Evolutionary conservation across 306 rosid species (phyloP), one percentile per base, ranked within the genome.

Genomic region (Senna tora): DNA sequence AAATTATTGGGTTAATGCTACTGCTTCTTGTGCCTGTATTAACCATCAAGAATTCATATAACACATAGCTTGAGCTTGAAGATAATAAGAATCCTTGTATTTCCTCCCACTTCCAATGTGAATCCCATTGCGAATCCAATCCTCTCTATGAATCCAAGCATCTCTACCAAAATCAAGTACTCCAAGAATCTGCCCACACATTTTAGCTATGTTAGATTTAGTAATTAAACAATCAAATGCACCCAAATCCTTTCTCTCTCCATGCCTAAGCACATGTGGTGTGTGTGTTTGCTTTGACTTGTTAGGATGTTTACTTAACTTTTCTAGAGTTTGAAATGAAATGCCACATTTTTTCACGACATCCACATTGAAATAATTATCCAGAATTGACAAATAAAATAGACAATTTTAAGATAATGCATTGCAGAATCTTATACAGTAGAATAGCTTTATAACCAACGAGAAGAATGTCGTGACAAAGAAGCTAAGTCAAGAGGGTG

Each of bases 11-110:
- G 41, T 59, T 10, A 33, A 46, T 16, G 54, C 32, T 33, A 5
- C 9, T 28, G 2, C 14, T 28, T 65, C 28, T 19, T 59, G 59
- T 32, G 1, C 6, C 33, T 25, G 4, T 25, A 7, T 17, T 30
- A 21, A 14, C 67, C 65, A 45, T 77, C 73, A 94, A 73, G 95
- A 83, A 62, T 94, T 94, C 67, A 94, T 84, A 74, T 87, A 94
- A 57, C 96, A 94, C 97, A 94, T 94, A 12, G 96, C 92, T 83
- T 91, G 98, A 58, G 91, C 98, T 82, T 94, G 97, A 79, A 91
- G 84, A 71, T 77, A 91, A 72, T 83, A 85, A 12, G 98, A 91
- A 77, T 94, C 98, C 85, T 89, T 94, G 97, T 91, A 94, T 69
- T 94, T 94, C 74, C 80, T 84, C 66, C 89, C 90, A 69, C 86